Evolutionary conservation across 805 yeast genomes (phyloP), one percentile per base, ranked within the genome.

Genomic region (Sporopachydermia lactativora): DNA sequence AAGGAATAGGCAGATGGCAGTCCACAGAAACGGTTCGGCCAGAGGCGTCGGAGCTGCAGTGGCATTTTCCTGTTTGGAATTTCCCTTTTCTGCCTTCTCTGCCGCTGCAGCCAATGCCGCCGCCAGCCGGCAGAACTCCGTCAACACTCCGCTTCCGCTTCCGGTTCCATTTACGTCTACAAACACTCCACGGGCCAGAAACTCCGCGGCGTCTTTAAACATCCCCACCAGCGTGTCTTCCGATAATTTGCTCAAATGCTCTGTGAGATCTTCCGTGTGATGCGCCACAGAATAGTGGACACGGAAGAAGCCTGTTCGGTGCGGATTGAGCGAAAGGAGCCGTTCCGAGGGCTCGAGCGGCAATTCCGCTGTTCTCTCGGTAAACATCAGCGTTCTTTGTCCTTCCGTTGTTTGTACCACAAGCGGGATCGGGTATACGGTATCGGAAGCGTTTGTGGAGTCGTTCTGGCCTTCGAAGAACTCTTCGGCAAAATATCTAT

Each of bases 291-390:
- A 60, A 47, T 77, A 79, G 6, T 68, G 61, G 1, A 70, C 70
- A 40, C 68, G 64, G 46, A 66, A 70, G 45, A 71, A 61, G 1
- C 74, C 76, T 16, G 63, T 51, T 46, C 62, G 60, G 43, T 66
- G 63, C 15, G 66, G 52, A 48, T 75, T 75, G 18, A 70, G 45
- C 15, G 59, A 52, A 6, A 71, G 49, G 19, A 69, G 56, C 19
- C 65, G 47, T 11, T 59, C 49, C n/a, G 54, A 51, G 18, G 50
- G 48, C 4, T 49, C 51, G 2, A 46, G 48, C n/a, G 57, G 44
- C 8, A 49, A 46, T 11, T 38, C 18, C 13, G 16, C 19, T 1
- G 17, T 19, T 11, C 48, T 46, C 11, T 51, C 42, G n/a, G 53
- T 17, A 40, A 47, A 63, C 44, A 68, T 54, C 43, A 63, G 61